Base-by-base conservation (phyloP, 108 stramenopile genomes). In the Skeletonema potamos region DNA sequence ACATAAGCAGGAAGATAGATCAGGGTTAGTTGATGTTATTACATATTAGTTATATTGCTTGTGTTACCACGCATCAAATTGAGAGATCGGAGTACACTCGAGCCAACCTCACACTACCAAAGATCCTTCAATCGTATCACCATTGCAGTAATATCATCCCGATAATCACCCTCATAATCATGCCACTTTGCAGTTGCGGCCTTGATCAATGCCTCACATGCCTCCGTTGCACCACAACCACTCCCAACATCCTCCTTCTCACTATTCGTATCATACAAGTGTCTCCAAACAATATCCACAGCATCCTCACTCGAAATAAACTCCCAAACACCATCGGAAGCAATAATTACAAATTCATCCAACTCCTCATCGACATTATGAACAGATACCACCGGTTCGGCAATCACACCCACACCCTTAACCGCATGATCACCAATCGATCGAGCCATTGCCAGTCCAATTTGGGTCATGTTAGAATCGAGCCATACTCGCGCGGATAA, bases 271-370 rank as follows among this genome's bases (percentile, higher is more conserved):
- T 79, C 61, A 18, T 63, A 58, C 54, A 92, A 57, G 59, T 90
- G 72, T 27, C 68, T 64, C 13, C 74, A 76, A 3, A 95, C 89
- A 54, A 95, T 84, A 12, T 85, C 48, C 9, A 95, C 88, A n/a
- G 91, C 91, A 30, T 92, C 85, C 61, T 84, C 55, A 28, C 85
- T 90, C 6, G 74, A 70, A 34, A 98, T 84, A 70, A 98, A 98
- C 82, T 98, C 97, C 97, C 97, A 98, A 18, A 98, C 97, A 18
- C 97, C 97, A 74, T 98, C 97, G 3, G 92, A 81, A 6, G 97
- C 97, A 41, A 96, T 66, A 30, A 98, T 89, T 13, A 97, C 60
- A 71, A 96, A 97, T 30, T 92, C 83, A 76, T 97, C 96, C 28
- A 84, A 86, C 32, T 74, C 73, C 32, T 64, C 58, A 37, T 44